phyloP scores from a whole-genome alignment of 179 eudicot species.

The Beta macrorhiza region DNA sequence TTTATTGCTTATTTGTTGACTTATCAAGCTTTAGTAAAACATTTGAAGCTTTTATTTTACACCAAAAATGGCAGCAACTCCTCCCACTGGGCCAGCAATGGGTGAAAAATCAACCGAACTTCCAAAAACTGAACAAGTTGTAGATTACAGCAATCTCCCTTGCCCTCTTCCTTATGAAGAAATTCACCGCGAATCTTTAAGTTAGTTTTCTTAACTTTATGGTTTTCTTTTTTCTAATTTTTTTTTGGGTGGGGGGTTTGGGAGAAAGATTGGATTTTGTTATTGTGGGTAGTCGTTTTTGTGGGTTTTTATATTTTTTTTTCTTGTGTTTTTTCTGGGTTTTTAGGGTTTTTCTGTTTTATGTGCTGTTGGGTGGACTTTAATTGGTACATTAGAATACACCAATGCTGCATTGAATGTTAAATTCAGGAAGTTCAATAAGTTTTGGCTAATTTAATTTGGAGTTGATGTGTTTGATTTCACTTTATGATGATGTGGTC shows the following conservation, averaged over 20 bases:
- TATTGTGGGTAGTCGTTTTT: not conserved
- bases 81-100: conserved; percentile 22
- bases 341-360: not conserved
- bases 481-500: not conserved
- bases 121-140: conserved; percentile 48
- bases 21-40: not conserved
- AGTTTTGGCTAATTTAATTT: not conserved
- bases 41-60: conserved; percentile 7
- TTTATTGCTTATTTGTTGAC: not conserved
- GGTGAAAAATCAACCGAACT: conserved; percentile 27
- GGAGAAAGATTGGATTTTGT: too few relatives aligned
- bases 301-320: not conserved
- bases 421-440: not conserved
- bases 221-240: not conserved
- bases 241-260: not conserved
- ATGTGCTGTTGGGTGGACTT: not conserved
- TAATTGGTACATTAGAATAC: not conserved
- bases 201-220: conserved; percentile 39
- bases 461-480: not conserved
- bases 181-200: conserved; percentile 82
- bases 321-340: not conserved
- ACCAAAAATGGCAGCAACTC: conserved; percentile 30
- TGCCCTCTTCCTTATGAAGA: conserved; percentile 87
- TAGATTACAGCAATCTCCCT: conserved; percentile 70
- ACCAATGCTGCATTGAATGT: not conserved